These are phyloP conservation scores for Sanghuangporus sanghuang DNA, from an alignment of 1,284 basidiomycete genomes.

Conservation along the genomic window DNA sequence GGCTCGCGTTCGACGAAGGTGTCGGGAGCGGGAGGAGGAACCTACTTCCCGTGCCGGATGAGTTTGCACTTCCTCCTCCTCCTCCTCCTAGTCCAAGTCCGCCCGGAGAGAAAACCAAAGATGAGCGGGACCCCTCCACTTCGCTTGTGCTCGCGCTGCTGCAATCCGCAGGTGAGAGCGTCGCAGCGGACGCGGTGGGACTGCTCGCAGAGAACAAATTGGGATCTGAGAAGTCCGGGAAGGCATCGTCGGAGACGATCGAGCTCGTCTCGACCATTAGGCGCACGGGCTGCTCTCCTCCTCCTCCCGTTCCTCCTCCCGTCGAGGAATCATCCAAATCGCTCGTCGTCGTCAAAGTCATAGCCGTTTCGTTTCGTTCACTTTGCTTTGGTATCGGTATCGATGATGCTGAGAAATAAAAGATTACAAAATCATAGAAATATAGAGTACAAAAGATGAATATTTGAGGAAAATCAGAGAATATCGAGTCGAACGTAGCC, in stretches of 20 bases:
- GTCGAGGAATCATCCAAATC: no score
- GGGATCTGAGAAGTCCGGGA: conserved; percentile 18
- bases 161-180: neutral
- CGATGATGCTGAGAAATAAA: neutral
- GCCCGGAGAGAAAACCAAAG: neutral
- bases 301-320: no score
- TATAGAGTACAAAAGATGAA: conserved; percentile 5
- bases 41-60: conserved; percentile 18
- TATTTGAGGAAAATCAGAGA: no score
- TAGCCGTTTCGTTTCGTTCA: neutral
- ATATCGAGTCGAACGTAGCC: no score
- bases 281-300: neutral
- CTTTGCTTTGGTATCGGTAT: neutral
- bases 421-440: conserved; percentile 6
- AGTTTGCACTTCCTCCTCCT: neutral
- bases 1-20: conserved; percentile 34
- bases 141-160: neutral
- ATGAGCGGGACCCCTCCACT: neutral
- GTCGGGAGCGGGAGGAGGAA: conserved; percentile 45
- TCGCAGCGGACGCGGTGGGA: neutral
- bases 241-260: conserved; percentile 10
- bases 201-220: conserved; percentile 12
- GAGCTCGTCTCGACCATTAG: conserved; percentile 8
- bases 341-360: no score
- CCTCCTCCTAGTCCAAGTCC: neutral